phyloP scores from a whole-genome alignment of 2,329 filamentous ascomycete species.

The Zarea fungicola region DNA sequence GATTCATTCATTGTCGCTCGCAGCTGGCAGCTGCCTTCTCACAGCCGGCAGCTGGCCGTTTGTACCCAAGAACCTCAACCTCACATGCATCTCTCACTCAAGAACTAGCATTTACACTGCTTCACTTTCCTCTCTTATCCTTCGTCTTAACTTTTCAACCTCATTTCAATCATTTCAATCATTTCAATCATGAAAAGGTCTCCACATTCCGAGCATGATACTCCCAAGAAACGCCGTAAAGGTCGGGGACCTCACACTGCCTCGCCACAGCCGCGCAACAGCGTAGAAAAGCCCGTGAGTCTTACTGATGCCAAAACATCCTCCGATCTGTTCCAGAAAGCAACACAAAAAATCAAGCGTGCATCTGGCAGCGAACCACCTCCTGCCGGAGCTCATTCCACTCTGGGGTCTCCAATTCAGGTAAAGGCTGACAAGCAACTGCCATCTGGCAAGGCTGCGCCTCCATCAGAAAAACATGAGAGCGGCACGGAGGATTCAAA shows the following conservation, averaged over 20 bases:
- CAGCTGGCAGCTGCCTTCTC: constrained; percentile 5
- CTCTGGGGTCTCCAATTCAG: too few relatives aligned
- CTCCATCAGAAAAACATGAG: too few relatives aligned
- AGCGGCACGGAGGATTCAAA: too few relatives aligned
- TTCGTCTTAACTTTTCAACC: neutral
- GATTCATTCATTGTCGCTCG: neutral
- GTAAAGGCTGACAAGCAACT: too few relatives aligned
- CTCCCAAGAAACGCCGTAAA: constrained; percentile 7
- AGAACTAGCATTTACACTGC: neutral
- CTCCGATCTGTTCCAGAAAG: neutral
- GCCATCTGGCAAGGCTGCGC: too few relatives aligned
- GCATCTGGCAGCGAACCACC: neutral
- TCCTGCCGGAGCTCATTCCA: neutral
- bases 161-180: neutral
- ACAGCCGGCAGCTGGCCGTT: too few relatives aligned
- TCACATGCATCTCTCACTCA: neutral
- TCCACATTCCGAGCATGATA: neutral
- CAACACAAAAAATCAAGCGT: neutral
- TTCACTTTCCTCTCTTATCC: neutral
- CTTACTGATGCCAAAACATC: neutral
- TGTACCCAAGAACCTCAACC: neutral
- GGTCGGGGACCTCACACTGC: neutral
- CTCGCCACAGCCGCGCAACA: neutral
- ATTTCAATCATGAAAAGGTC: neutral
- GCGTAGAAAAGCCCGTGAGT: neutral